Base-by-base conservation (phyloP, 352 stramenopile species). In the Globisporangium recalcitrans region DNA sequence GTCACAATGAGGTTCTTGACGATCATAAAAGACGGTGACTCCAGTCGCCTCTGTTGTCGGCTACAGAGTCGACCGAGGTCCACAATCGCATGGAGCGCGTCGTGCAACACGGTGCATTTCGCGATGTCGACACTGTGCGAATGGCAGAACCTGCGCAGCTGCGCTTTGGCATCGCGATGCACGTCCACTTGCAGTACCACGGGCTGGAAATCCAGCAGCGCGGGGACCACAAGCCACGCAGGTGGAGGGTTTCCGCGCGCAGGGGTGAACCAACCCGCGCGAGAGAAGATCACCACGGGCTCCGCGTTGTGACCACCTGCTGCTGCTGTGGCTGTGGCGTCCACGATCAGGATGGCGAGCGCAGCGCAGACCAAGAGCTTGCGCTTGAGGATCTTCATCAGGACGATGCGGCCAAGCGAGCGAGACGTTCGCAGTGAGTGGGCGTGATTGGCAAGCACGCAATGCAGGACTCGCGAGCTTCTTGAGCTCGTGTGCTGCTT, bases 121-220 rank as follows among this genome's bases (percentile, higher is more conserved):
- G 22, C 22, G 3, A 27, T 1, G 8, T 70, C 55, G 10, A 88
- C 21, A 0, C 62, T 47, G 49, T 88, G 79, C 5, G 65, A 29
- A 24, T 53, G 51, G 56, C 79, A 88, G 42, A 85, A 87, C 19
- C 47, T 54, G 27, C 69, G 58, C 16, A 88, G 22, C 55, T 88
- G 77, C 0, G 52, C 29, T 26, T 42, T 34, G 11, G 74, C 44
- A n/a, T 67, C 52, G 1, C 44, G 59, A 8, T 26, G 64, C 19
- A 72, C 65, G 55, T 82, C 65, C 44, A 87, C 22, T 8, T 62
- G 68, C 19, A 87, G 44, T 10, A 87, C 51, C 42, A 69, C 60
- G 2, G 77, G 77, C 40, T 85, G 77, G 51, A 87, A 70, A 54
- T 87, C 75, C n/a, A 87, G 62, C 40, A 85, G 59, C 63, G 74